Base-by-base conservation (phyloP, 495 filamentous ascomycete species). In the Copromyces sp. region DNA sequence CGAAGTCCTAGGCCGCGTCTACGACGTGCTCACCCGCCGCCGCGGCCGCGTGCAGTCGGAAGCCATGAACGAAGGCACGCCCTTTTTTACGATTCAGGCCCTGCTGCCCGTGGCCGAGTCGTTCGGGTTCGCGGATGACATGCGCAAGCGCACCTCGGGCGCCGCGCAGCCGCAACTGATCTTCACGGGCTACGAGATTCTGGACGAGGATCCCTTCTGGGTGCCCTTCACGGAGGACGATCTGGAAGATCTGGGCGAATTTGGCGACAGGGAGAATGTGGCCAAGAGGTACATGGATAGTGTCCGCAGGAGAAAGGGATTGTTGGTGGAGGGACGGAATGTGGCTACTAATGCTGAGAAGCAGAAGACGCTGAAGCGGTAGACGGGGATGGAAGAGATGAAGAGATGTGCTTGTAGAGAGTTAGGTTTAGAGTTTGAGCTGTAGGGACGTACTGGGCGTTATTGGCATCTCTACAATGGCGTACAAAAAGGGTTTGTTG, bases 351-450 rank as follows among this genome's bases (percentile, higher is more conserved):
- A 94, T 88, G 95, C 94, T 32, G 93, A 97, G 89, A 98, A 98
- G 89, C 95, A 98, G 87, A 98, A 97, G 91, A 98, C 93, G 35
- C 80, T 99, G 82, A 99, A 99, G 90, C 88, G 93, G 85, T 98
- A 87, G 45, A 68, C 2, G n/a, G 29, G 8, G 2, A 24, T 53
- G 45, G 41, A 42, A 1, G 41, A 39, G 39, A 39, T 39, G 39
- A 8, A 11, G 39, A 39, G 24, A 39, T 39, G 39, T 39, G 2
- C 12, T 0, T 42, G 40, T 42, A 2, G 40, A 2, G 40, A 16
- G 40, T 41, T 41, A 41, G 14, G 40, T 41, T 41, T 5, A 41
- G 3, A 1, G 1, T 16, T 41, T 16, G 40, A 41, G 14, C 14
- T 5, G 2, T 41, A 7, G 14, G 14, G 40, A 2, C 14, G 4